A percentile compares a stretch with the other conserved stretches of the same genome.
Conservation (phyloP, 106 monocot genomes). For the Dendrobium chrysotoxum region DNA sequence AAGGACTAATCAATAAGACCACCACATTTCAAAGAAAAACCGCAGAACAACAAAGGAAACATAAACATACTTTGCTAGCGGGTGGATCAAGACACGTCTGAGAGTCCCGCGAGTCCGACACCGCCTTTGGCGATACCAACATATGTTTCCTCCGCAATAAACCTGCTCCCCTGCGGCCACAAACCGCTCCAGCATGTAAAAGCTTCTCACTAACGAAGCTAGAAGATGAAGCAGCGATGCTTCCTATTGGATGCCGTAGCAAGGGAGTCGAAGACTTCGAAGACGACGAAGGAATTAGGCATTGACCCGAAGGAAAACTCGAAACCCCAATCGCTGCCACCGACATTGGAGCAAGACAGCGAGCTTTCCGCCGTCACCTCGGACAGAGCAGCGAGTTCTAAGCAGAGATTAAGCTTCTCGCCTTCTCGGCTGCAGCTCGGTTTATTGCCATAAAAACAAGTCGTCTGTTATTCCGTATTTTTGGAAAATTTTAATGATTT, state of each 20-base stretch:
- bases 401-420: neutral
- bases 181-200: neutral
- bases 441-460: too few relatives aligned
- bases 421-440: too few relatives aligned
- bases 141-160: slow-evolving; percentile 18
- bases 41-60: neutral
- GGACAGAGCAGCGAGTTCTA: neutral
- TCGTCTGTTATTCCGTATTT: too few relatives aligned
- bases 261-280: neutral
- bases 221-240: slow-evolving; percentile 18
- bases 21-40: neutral
- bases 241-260: neutral
- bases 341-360: slow-evolving; percentile 7
- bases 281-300: neutral
- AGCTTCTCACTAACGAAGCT: slow-evolving; percentile 33
- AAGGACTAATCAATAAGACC: neutral
- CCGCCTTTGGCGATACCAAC: slow-evolving; percentile 58
- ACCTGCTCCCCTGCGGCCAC: neutral
- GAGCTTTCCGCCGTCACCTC: neutral
- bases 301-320: neutral
- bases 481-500: too few relatives aligned
- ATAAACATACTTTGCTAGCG: slow-evolving; percentile 44
- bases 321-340: slow-evolving; percentile 8
- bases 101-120: slow-evolving; percentile 65
- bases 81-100: slow-evolving; percentile 87